Conservation (phyloP, 2,329 filamentous ascomycete genomes). For the Sclerotinia spermophila region DNA sequence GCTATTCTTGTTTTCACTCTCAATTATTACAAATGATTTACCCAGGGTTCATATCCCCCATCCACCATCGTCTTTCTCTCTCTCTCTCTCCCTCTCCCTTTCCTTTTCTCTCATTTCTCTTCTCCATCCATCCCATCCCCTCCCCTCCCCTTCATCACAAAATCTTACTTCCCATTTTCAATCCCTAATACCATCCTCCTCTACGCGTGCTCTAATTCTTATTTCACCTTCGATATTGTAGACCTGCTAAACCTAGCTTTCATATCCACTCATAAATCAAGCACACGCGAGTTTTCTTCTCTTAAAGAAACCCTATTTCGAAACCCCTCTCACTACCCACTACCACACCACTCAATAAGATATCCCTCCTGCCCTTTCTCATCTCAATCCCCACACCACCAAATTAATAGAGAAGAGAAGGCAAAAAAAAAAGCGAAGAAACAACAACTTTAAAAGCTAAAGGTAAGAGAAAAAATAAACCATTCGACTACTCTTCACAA, state of each 20-base stretch:
- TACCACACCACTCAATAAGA: constrained; percentile 1
- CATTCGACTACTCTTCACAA: constrained; percentile 10
- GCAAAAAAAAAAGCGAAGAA: constrained; percentile 10
- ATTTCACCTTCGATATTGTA: neutral
- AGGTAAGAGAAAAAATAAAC: constrained; percentile 9
- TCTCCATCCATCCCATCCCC: too few species aligned
- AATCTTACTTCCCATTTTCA: neutral
- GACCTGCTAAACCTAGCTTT: neutral
- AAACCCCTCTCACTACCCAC: neutral
- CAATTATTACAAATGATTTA: constrained; percentile 17
- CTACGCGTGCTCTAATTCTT: neutral
- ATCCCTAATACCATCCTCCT: neutral
- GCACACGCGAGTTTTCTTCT: neutral
- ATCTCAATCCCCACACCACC: neutral
- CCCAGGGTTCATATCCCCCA: constrained; percentile 11
- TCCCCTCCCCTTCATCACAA: neutral
- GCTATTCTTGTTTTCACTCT: constrained; percentile 9
- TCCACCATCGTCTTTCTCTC: neutral
- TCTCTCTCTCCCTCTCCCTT: neutral
- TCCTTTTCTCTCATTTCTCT: neutral
- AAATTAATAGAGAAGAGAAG: constrained; percentile 16
- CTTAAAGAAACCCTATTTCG: neutral
- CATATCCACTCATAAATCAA: neutral
- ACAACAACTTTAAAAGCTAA: constrained; percentile 10
- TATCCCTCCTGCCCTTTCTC: neutral